These are phyloP conservation scores for Solanum hybrid DNA, from an alignment of 305 asterid species.

Conservation along the genomic window DNA sequence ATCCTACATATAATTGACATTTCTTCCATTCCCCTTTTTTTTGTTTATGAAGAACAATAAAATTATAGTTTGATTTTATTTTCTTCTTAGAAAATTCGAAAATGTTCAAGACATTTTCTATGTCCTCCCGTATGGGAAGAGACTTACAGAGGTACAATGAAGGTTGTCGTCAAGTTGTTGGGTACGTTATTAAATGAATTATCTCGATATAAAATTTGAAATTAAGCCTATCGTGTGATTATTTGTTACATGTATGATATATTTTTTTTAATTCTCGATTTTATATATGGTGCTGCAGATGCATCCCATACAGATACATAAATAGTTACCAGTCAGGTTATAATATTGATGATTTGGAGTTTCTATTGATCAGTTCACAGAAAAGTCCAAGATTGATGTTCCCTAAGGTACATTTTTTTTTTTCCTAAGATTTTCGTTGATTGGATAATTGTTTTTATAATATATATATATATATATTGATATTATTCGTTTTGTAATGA, in stretches of 20 bases:
- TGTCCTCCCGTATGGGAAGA: constrained; percentile 42
- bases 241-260: neutral
- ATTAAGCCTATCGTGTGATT: neutral
- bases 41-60: neutral
- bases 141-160: constrained; percentile 70
- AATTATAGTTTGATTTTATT: neutral
- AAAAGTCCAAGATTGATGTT: constrained; percentile 33
- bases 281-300: constrained; percentile 40
- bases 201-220: neutral
- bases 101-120: constrained; percentile 26
- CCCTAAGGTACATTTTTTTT: constrained; percentile 49
- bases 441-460: neutral
- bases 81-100: constrained; percentile 2
- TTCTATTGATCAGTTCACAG: constrained; percentile 50
- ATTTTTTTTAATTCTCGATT: neutral
- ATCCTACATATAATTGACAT: neutral
- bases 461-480: neutral
- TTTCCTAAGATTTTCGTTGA: neutral
- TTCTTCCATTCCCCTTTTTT: neutral
- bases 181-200: constrained; percentile 34
- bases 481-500: constrained; percentile 1
- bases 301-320: constrained; percentile 64
- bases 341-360: constrained; percentile 55
- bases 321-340: constrained; percentile 20
- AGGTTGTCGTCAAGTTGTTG: constrained; percentile 93